These are phyloP conservation scores for Xeromyces bisporus DNA, from an alignment of 495 filamentous ascomycete species.

Conservation along the genomic window DNA sequence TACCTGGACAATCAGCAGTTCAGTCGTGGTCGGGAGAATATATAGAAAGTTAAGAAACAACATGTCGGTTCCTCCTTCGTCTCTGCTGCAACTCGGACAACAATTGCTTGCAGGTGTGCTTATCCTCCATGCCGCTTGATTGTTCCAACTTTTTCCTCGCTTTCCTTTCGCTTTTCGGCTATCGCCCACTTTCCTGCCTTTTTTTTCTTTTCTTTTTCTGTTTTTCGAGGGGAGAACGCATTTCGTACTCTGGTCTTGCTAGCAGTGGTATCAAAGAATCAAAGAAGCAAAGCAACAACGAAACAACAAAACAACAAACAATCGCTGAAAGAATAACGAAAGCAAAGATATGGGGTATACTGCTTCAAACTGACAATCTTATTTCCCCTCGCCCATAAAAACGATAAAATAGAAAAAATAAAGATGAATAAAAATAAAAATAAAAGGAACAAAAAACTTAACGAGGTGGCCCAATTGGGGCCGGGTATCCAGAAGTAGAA, in stretches of 20 bases:
- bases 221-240: conserved; percentile 14
- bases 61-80: background rate
- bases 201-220: conserved; percentile 6
- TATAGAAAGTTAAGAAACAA: too few species aligned
- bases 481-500: conserved; percentile 91
- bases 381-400: conserved; percentile 2
- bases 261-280: conserved; percentile 28
- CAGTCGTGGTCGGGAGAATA: too few species aligned
- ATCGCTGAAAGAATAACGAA: conserved; percentile 11
- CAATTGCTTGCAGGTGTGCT: too few species aligned
- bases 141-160: background rate
- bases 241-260: too few species aligned
- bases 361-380: conserved; percentile 42
- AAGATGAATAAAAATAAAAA: too few species aligned
- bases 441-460: too few species aligned
- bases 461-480: conserved; percentile 73
- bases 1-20: too few species aligned
- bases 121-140: background rate
- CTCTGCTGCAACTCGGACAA: too few species aligned
- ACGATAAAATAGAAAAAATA: too few species aligned
- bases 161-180: background rate
- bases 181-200: background rate
- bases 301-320: conserved; percentile 8
- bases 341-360: conserved; percentile 31
- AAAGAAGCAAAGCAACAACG: conserved; percentile 9